Evolutionary conservation across 192 early-diverging fungal genomes (phyloP).

Genomic region (Coemansia asiatica): DNA sequence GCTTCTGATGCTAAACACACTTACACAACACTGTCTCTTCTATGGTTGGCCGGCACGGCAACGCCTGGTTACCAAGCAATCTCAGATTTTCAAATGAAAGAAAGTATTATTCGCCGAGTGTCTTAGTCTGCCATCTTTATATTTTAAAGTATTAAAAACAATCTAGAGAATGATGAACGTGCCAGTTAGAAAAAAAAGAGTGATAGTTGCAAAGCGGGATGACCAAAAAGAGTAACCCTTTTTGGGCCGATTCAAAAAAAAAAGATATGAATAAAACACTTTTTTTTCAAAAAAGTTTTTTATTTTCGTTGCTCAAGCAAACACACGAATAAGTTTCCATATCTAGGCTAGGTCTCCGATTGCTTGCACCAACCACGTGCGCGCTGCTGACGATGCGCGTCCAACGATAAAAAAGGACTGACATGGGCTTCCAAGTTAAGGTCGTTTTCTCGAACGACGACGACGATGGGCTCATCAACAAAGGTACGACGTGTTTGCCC

Average conservation of each 20-base stretch:
- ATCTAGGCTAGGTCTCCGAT: constrained; percentile 7
- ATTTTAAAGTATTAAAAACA: neutral
- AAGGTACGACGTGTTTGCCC: neutral
- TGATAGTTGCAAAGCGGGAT: neutral
- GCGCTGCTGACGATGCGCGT: neutral
- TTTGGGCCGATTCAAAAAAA: neutral
- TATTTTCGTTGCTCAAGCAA: neutral
- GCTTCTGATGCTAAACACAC: no score
- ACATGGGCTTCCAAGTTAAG: neutral
- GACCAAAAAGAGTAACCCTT: neutral
- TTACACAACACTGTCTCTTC: no score
- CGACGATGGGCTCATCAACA: constrained; percentile 1
- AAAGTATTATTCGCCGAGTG: no score
- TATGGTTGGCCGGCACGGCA: no score
- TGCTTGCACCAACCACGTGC: constrained; percentile 8
- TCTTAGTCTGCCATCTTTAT: no score
- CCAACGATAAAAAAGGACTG: neutral
- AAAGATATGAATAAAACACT: neutral
- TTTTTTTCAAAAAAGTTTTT: neutral
- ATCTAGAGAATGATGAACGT: neutral
- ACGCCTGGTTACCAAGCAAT: no score
- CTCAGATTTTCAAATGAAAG: no score
- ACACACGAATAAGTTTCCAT: constrained; percentile 7
- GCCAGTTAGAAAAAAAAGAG: neutral
- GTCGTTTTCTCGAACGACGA: constrained; percentile 9